Evolutionary conservation across 176 grass and related monocot genomes (phyloP).

Genomic region (Carex littledalei): DNA sequence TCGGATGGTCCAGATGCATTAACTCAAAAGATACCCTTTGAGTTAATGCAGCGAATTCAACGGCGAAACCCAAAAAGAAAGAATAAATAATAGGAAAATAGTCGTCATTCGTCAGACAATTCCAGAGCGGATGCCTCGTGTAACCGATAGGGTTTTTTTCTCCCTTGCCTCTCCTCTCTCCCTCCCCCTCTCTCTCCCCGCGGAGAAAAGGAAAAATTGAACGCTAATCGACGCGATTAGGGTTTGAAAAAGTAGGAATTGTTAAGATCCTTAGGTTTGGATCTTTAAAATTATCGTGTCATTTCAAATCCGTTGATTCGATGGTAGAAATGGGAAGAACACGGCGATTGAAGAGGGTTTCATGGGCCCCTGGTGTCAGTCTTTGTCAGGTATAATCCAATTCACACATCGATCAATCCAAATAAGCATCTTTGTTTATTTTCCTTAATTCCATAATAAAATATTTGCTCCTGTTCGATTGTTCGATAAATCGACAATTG

Average conservation of each 20-base stretch:
- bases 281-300: slow-evolving; percentile 38
- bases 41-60: no score
- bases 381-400: slow-evolving; percentile 80
- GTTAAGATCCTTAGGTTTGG: background rate
- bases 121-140: slow-evolving; percentile 1
- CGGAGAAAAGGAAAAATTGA: background rate
- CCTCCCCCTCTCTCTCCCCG: background rate
- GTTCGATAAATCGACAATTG: background rate
- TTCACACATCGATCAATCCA: slow-evolving; percentile 19
- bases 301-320: background rate
- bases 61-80: background rate
- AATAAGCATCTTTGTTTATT: slow-evolving; percentile 20
- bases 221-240: slow-evolving; percentile 10
- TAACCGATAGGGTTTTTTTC: slow-evolving; percentile 12
- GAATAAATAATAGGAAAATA: background rate
- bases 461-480: background rate
- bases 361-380: slow-evolving; percentile 60
- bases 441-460: background rate
- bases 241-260: slow-evolving; percentile 10
- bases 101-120: slow-evolving; percentile 3
- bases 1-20: no score
- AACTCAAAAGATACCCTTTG: no score
- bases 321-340: slow-evolving; percentile 35
- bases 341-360: slow-evolving; percentile 63
- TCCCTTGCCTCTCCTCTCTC: background rate